Evolutionary conservation across 495 filamentous ascomycete genomes (phyloP).

Genomic region (Penicilliopsis zonata): DNA sequence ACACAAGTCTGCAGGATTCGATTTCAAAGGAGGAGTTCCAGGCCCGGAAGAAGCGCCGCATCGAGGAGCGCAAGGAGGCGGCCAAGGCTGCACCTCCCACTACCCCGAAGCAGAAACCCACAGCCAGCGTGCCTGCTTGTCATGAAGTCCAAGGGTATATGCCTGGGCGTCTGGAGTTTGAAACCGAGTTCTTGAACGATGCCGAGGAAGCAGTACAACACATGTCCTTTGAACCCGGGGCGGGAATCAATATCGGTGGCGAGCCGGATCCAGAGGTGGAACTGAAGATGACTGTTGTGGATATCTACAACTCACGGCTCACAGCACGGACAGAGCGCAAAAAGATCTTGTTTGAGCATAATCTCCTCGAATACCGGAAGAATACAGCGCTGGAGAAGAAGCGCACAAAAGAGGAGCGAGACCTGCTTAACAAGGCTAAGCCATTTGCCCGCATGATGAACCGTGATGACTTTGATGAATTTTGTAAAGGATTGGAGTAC

Average conservation of each 20-base stretch:
- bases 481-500: slow-evolving; percentile 71
- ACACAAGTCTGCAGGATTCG: slow-evolving; percentile 60
- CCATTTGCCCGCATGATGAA: slow-evolving; percentile 97
- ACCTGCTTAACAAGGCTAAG: slow-evolving; percentile 83
- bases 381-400: slow-evolving; percentile 84
- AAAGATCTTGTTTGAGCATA: slow-evolving; percentile 92
- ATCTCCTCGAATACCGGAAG: slow-evolving; percentile 82
- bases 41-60: slow-evolving; percentile 81
- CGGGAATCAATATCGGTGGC: slow-evolving; percentile 78
- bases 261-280: slow-evolving; percentile 90
- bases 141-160: slow-evolving; percentile 98
- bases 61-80: slow-evolving; percentile 83
- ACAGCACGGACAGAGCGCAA: slow-evolving; percentile 91
- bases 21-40: slow-evolving; percentile 91
- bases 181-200: slow-evolving; percentile 95
- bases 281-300: slow-evolving; percentile 94
- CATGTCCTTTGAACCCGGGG: slow-evolving; percentile 95
- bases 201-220: slow-evolving; percentile 96
- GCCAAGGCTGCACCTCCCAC: slow-evolving; percentile 72
- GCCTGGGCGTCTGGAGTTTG: slow-evolving; percentile 94
- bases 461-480: slow-evolving; percentile 73
- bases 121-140: slow-evolving; percentile 83
- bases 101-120: slow-evolving; percentile 89
- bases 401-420: slow-evolving; percentile 86
- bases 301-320: slow-evolving; percentile 91